phyloP scores from a whole-genome alignment of 2,329 filamentous ascomycete genomes.

The Arthrocladium fulminans region DNA sequence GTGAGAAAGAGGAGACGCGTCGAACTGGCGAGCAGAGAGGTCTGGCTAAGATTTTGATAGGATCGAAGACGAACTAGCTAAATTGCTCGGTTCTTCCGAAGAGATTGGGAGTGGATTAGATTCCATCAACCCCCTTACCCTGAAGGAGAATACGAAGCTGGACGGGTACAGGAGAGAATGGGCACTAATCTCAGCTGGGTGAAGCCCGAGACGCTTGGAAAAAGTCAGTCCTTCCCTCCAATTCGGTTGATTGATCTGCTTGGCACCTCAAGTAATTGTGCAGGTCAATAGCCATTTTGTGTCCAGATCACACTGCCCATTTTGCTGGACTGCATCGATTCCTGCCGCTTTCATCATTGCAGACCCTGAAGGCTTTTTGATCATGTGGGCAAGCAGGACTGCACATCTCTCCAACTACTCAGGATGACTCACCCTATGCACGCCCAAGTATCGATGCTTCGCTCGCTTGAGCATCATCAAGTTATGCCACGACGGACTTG shows the following conservation, averaged over 20 bases:
- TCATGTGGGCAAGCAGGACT: too few species aligned
- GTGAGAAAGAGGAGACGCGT: background rate
- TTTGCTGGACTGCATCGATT: too few species aligned
- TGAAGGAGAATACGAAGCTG: background rate
- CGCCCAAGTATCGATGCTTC: too few species aligned
- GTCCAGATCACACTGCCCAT: background rate
- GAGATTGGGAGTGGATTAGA: background rate
- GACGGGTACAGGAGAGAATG: background rate
- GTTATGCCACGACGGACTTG: background rate
- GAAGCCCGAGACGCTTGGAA: background rate
- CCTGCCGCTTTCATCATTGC: background rate
- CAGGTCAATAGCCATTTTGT: background rate
- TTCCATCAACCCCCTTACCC: background rate
- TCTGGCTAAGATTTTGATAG: background rate
- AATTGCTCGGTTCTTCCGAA: background rate
- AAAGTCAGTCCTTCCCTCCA: background rate
- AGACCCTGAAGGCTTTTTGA: background rate
- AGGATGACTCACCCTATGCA: too few species aligned
- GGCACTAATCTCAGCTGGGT: background rate
- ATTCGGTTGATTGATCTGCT: background rate
- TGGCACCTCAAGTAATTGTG: background rate
- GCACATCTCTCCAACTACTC: too few species aligned
- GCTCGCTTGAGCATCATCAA: too few species aligned
- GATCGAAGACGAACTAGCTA: too few species aligned
- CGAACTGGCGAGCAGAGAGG: slow-evolving; percentile 1